Conservation (phyloP, 2,329 filamentous ascomycete genomes). For the Neopestalotiopsis sp. region DNA sequence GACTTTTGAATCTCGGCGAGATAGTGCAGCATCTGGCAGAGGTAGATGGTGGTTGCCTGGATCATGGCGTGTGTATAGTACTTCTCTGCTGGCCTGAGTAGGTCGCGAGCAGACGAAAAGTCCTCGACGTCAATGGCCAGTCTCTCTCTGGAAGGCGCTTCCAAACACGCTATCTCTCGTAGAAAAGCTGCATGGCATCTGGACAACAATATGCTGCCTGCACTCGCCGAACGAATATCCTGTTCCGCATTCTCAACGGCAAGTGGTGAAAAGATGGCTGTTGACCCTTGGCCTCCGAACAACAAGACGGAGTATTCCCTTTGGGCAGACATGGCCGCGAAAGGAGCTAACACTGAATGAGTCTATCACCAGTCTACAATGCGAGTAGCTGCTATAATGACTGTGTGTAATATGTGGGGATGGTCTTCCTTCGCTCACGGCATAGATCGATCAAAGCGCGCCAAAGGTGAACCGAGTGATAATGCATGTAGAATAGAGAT, state of each 20-base stretch:
- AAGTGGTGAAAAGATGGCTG: constrained; percentile 13
- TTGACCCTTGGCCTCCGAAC: constrained; percentile 16
- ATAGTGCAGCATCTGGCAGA: constrained; percentile 19
- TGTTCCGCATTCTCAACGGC: constrained; percentile 8
- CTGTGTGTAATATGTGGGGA: background rate
- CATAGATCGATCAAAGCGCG: background rate
- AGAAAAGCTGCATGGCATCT: constrained; percentile 14
- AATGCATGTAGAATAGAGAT: background rate
- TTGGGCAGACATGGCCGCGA: background rate
- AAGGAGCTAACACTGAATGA: too few relatives aligned
- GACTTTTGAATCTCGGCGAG: constrained; percentile 6
- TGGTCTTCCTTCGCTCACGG: background rate
- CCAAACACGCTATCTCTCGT: constrained; percentile 9
- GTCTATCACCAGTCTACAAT: too few relatives aligned
- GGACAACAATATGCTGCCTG: constrained; percentile 14
- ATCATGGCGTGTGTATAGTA: constrained; percentile 17
- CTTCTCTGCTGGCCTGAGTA: constrained; percentile 15
- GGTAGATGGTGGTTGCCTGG: constrained; percentile 19
- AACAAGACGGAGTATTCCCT: constrained; percentile 8
- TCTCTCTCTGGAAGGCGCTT: background rate
- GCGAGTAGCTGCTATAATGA: background rate
- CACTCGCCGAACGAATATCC: constrained; percentile 7
- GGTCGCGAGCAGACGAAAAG: background rate
- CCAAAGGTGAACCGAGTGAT: background rate
- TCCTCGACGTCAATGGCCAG: background rate